phyloP scores from a whole-genome alignment of 345 rosid species.

The Linum usitatissimum region DNA sequence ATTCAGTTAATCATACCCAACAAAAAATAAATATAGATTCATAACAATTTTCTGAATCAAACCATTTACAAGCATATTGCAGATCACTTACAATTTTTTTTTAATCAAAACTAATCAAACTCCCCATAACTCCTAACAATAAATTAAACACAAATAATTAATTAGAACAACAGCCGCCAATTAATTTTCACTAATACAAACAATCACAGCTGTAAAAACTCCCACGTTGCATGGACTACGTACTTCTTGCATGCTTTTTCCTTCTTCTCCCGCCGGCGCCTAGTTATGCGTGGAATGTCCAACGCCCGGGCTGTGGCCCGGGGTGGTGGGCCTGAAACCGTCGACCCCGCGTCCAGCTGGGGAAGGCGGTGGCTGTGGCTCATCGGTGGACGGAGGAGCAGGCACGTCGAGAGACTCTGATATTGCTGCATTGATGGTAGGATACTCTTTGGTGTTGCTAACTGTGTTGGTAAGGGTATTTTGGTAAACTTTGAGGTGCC shows the following conservation, averaged over 20 bases:
- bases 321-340: constrained; percentile 53
- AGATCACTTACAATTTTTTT: no score
- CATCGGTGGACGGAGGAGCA: constrained; percentile 11
- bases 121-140: no score
- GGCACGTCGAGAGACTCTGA: background rate
- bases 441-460: constrained; percentile 5
- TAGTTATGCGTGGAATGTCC: constrained; percentile 37
- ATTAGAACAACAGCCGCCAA: background rate
- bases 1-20: no score
- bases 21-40: no score
- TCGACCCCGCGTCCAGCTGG: constrained; percentile 16
- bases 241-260: background rate
- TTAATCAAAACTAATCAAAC: no score
- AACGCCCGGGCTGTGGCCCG: constrained; percentile 59
- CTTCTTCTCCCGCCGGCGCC: constrained; percentile 5
- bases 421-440: background rate
- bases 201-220: no score
- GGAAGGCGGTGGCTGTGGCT: constrained; percentile 16
- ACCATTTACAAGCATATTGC: no score
- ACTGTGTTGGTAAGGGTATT: constrained; percentile 3
- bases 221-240: background rate
- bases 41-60: no score
- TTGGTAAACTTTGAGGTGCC: constrained; percentile 20
- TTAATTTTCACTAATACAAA: no score
- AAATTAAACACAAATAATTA: no score